Percentiles rank a stretch among this genome's conserved stretches.
Evolutionary conservation across 768 basidiomycete species (phyloP).

Genomic region (Postia placenta): DNA sequence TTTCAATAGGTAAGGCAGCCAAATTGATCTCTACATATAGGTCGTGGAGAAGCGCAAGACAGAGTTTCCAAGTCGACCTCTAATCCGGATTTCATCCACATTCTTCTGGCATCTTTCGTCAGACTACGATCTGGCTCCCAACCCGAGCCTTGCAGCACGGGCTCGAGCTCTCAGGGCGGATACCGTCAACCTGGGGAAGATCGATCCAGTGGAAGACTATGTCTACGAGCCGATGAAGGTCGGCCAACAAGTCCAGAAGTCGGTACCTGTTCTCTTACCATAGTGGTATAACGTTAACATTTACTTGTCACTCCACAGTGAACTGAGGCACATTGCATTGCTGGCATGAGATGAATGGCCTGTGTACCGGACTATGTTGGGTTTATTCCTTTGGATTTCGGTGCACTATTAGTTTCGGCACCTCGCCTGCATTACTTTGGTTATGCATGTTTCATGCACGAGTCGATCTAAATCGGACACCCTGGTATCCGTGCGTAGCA

Average conservation of each 20-base stretch:
- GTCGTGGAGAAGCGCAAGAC: slow-evolving; percentile 55
- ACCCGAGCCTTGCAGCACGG: slow-evolving; percentile 45
- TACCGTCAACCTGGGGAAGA: slow-evolving; percentile 29
- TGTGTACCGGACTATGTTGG: too few species aligned
- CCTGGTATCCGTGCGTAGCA: too few species aligned
- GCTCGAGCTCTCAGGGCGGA: slow-evolving; percentile 40
- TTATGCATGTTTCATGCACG: too few species aligned
- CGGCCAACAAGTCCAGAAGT: slow-evolving; percentile 85
- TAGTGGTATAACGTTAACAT: too few species aligned
- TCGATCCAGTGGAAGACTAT: slow-evolving; percentile 34
- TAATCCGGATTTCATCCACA: slow-evolving; percentile 93
- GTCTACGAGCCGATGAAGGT: slow-evolving; percentile 76
- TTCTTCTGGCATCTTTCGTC: slow-evolving; percentile 95
- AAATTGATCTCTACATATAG: slow-evolving; percentile 27
- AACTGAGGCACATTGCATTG: slow-evolving; percentile 75
- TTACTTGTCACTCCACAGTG: too few species aligned
- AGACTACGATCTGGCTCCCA: slow-evolving; percentile 69
- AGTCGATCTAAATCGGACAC: too few species aligned
- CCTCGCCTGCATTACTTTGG: too few species aligned
- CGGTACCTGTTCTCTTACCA: too few species aligned
- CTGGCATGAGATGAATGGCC: slow-evolving; percentile 45
- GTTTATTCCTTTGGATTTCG: too few species aligned
- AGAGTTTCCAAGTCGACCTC: slow-evolving; percentile 67
- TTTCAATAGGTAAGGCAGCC: neutral
- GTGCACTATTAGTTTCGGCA: too few species aligned